A percentile compares a stretch with the other conserved stretches of the same genome.
Conservation (phyloP, 1,139 yeast genomes). For the Taphrina confusa region DNA sequence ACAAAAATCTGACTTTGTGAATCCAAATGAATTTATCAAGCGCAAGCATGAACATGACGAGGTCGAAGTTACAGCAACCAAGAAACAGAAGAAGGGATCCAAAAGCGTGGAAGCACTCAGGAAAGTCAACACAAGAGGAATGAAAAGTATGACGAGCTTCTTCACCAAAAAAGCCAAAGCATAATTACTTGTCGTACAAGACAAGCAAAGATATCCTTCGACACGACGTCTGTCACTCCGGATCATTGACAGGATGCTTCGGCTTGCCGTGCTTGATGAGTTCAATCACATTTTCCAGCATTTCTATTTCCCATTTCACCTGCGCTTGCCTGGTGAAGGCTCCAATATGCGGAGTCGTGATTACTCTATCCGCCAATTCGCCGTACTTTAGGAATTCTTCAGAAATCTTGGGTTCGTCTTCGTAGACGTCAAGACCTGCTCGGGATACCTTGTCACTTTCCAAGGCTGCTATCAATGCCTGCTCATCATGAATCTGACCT, state of each 20-base stretch:
- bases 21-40: conserved; percentile 27
- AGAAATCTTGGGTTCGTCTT: conserved; percentile 52
- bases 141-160: conserved; percentile 33
- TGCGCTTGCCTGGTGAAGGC: conserved; percentile 61
- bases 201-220: no score
- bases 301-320: conserved; percentile 56
- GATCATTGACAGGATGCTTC: conserved; percentile 6
- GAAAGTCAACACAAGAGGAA: conserved; percentile 28
- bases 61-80: neutral
- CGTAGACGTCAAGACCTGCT: conserved; percentile 78
- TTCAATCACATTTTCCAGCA: conserved; percentile 3
- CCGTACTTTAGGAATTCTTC: conserved; percentile 44
- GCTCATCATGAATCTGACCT: conserved; percentile 68
- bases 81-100: conserved; percentile 27
- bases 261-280: conserved; percentile 8
- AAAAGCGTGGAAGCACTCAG: conserved; percentile 28
- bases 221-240: no score
- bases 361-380: conserved; percentile 50
- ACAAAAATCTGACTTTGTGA: conserved; percentile 10
- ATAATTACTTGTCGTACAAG: no score
- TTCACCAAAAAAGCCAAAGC: conserved; percentile 16
- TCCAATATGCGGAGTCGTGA: conserved; percentile 68
- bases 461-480: conserved; percentile 58
- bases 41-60: neutral
- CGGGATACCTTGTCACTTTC: conserved; percentile 65